A percentile compares a stretch with the other conserved stretches of the same genome.
These are phyloP conservation scores for Chlamydomonas schloesseri DNA, from an alignment of 139 green algal species.

Conservation along the genomic window DNA sequence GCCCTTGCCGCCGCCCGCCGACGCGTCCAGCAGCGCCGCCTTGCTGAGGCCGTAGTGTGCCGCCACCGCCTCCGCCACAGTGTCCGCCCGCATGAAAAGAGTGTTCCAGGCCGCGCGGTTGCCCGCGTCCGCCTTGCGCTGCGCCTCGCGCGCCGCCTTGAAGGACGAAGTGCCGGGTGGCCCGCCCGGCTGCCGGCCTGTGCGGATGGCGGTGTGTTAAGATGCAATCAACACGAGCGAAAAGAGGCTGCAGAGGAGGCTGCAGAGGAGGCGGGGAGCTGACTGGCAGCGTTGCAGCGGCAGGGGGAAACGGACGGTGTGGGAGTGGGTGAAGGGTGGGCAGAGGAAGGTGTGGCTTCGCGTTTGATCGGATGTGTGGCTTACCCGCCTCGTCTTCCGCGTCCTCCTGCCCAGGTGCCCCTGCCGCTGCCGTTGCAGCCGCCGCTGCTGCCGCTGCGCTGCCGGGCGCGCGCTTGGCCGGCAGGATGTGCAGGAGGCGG, in stretches of 20 bases:
- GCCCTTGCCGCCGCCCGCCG: slow-evolving; percentile 50
- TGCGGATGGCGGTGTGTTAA: background rate
- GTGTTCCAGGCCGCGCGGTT: slow-evolving; percentile 93
- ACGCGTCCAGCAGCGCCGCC: slow-evolving; percentile 86
- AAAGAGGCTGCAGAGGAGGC: too few species aligned
- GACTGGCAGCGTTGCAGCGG: too few species aligned
- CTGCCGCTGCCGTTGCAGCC: slow-evolving; percentile 21
- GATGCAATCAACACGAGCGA: too few species aligned
- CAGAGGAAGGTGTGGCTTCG: too few species aligned
- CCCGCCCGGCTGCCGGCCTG: background rate
- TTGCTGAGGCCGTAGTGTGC: slow-evolving; percentile 92
- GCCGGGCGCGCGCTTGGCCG: slow-evolving; percentile 66
- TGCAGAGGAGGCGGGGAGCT: too few species aligned
- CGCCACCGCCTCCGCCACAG: slow-evolving; percentile 92
- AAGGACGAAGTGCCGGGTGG: slow-evolving; percentile 39
- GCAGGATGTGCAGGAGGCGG: slow-evolving; percentile 95
- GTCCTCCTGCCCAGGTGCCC: slow-evolving; percentile 19
- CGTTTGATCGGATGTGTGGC: too few species aligned
- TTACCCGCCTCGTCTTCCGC: background rate
- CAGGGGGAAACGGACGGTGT: too few species aligned
- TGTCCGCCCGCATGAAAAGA: slow-evolving; percentile 98
- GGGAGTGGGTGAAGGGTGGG: too few species aligned
- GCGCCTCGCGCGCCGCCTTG: slow-evolving; percentile 74
- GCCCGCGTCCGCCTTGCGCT: slow-evolving; percentile 81
- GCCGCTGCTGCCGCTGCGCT: background rate